These are phyloP conservation scores for Antarctomyces pellizariae DNA, from an alignment of 495 filamentous ascomycete species.

Conservation along the genomic window DNA sequence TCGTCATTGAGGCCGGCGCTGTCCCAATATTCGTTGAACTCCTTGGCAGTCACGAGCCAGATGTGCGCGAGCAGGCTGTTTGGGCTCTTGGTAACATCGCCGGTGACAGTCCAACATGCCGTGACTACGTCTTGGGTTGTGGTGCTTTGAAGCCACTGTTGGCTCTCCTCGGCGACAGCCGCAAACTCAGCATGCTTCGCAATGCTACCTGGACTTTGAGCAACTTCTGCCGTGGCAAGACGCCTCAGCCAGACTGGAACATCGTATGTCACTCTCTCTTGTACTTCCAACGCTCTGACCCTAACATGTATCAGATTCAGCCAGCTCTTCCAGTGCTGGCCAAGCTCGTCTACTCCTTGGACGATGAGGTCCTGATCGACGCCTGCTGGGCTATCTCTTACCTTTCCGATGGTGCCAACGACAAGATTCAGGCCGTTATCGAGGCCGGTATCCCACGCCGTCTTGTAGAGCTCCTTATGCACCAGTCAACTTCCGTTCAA, in stretches of 20 bases:
- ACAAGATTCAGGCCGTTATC: conserved; percentile 99
- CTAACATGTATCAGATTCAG: conserved; percentile 54
- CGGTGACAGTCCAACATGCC: conserved; percentile 89
- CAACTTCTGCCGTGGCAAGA: conserved; percentile 99
- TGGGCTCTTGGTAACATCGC: conserved; percentile 99
- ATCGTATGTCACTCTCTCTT: conserved; percentile 36
- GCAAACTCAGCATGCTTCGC: conserved; percentile 96
- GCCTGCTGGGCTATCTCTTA: conserved; percentile 99
- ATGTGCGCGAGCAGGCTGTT: conserved; percentile 95
- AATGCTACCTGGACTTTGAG: conserved; percentile 99
- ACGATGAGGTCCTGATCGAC: conserved; percentile 97
- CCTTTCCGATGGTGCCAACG: conserved; percentile 94
- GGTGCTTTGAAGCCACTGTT: conserved; percentile 82
- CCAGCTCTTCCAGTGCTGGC: conserved; percentile 91
- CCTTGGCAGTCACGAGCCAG: conserved; percentile 81
- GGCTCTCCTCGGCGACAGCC: conserved; percentile 77
- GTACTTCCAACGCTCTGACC: conserved; percentile 4
- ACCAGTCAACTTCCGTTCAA: conserved; percentile 97
- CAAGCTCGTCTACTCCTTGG: conserved; percentile 93
- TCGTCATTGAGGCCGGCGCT: conserved; percentile 94
- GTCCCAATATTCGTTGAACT: conserved; percentile 98
- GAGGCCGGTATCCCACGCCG: conserved; percentile 95
- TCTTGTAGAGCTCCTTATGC: conserved; percentile 92
- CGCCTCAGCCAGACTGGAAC: conserved; percentile 93
- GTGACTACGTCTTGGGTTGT: conserved; percentile 78